Conservation (phyloP, 225 moss, liverwort and hornwort genomes). For the Antitrichia curtipendula region DNA sequence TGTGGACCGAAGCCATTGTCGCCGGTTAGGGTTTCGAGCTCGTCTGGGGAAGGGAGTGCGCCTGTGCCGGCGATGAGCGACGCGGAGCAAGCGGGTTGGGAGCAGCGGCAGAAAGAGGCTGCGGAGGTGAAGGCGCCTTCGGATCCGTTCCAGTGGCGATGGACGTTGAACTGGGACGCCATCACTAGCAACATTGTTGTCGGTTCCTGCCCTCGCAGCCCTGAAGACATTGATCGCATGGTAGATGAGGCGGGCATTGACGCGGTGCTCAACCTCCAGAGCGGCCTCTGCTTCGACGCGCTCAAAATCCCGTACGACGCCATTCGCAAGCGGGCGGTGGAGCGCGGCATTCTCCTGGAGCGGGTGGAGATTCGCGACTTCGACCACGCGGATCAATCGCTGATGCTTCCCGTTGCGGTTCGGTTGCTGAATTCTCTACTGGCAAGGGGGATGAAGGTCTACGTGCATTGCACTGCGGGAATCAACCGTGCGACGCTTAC, state of each 20-base stretch:
- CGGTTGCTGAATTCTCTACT: conserved; percentile 31
- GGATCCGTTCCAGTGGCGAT: conserved; percentile 43
- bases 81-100: conserved; percentile 43
- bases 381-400: conserved; percentile 42
- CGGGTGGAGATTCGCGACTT: conserved; percentile 55
- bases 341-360: conserved; percentile 32
- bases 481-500: conserved; percentile 46
- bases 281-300: conserved; percentile 43
- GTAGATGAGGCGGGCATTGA: conserved; percentile 49
- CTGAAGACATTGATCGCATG: conserved; percentile 33
- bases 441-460: conserved; percentile 38
- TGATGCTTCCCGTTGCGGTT: conserved; percentile 49
- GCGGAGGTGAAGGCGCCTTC: conserved; percentile 2
- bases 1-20: not conserved
- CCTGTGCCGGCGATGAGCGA: conserved; percentile 19
- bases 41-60: not conserved
- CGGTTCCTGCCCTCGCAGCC: conserved; percentile 46
- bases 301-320: conserved; percentile 42
- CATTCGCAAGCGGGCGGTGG: conserved; percentile 37
- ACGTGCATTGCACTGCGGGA: conserved; percentile 54
- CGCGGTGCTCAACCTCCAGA: conserved; percentile 44
- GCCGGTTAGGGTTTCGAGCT: not conserved
- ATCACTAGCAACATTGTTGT: conserved; percentile 28
- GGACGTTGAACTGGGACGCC: conserved; percentile 39
- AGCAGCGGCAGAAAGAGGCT: conserved; percentile 48